Conservation (phyloP, 1,139 yeast genomes). For the Candida sojae region DNA sequence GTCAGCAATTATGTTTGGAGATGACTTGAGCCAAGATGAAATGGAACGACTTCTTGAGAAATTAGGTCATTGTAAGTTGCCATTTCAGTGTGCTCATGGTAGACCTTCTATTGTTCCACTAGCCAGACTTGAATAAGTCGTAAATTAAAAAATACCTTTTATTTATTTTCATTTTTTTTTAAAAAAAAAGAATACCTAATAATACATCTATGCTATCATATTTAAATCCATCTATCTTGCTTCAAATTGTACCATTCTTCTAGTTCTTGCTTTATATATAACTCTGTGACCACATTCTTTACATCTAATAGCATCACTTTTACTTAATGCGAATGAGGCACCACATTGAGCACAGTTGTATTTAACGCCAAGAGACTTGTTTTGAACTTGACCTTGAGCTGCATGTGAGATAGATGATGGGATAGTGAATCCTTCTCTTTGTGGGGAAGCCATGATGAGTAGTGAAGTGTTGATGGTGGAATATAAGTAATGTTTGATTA, state of each 20-base stretch:
- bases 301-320: slow-evolving; percentile 97
- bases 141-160: background rate
- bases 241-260: slow-evolving; percentile 79
- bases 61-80: slow-evolving; percentile 53
- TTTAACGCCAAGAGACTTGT: slow-evolving; percentile 80
- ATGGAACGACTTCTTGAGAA: slow-evolving; percentile 45
- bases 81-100: slow-evolving; percentile 88
- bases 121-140: slow-evolving; percentile 14
- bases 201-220: background rate
- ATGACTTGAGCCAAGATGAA: slow-evolving; percentile 38
- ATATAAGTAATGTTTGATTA: background rate
- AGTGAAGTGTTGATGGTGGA: slow-evolving; percentile 4
- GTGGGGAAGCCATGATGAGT: slow-evolving; percentile 53
- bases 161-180: no score
- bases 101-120: slow-evolving; percentile 73
- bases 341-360: slow-evolving; percentile 98
- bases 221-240: slow-evolving; percentile 35
- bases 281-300: slow-evolving; percentile 99
- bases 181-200: no score
- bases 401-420: slow-evolving; percentile 77
- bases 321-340: slow-evolving; percentile 79
- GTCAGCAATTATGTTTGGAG: slow-evolving; percentile 75
- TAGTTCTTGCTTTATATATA: slow-evolving; percentile 92
- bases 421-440: slow-evolving; percentile 92
- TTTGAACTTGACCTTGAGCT: slow-evolving; percentile 55